Evolutionary conservation across 345 rosid species (phyloP).

Genomic region (Erodium maritimum): DNA sequence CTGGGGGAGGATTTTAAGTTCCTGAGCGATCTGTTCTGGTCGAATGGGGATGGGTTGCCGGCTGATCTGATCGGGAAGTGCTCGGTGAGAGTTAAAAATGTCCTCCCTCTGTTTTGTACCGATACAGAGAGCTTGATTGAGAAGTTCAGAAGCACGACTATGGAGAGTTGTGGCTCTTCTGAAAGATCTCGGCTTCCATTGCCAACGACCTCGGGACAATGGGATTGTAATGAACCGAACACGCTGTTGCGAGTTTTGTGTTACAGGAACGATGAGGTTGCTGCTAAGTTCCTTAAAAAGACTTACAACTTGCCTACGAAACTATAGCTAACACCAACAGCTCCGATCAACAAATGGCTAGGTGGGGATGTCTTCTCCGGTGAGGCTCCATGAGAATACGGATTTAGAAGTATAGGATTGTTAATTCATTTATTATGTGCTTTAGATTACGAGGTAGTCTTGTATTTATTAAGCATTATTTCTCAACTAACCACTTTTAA

Average conservation of each 20-base stretch:
- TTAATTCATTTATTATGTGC: too few species aligned
- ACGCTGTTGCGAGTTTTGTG: constrained; percentile 77
- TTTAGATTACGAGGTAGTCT: too few species aligned
- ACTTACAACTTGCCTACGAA: constrained; percentile 78
- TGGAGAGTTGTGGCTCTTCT: constrained; percentile 50
- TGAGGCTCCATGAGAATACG: too few species aligned
- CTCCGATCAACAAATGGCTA: too few species aligned
- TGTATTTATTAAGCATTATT: too few species aligned
- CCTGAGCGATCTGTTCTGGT: constrained; percentile 74
- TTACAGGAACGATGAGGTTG: constrained; percentile 62
- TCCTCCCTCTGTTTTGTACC: constrained; percentile 56
- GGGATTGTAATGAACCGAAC: constrained; percentile 80
- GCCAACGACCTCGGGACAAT: constrained; percentile 79
- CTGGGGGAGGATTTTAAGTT: constrained; percentile 77
- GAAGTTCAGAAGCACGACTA: constrained; percentile 31
- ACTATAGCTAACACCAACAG: too few species aligned
- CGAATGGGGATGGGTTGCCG: constrained; percentile 88
- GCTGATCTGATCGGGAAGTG: constrained; percentile 65
- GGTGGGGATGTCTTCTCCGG: too few species aligned
- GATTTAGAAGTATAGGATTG: too few species aligned
- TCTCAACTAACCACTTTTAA: too few species aligned
- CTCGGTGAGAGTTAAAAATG: constrained; percentile 38
- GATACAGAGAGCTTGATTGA: constrained; percentile 59
- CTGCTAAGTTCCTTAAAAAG: constrained; percentile 81
- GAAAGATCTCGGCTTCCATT: constrained; percentile 58